A percentile compares a stretch with the other conserved stretches of the same genome.
Conservation (phyloP, 805 yeast species). For the Zygoascus ofunaensis region DNA sequence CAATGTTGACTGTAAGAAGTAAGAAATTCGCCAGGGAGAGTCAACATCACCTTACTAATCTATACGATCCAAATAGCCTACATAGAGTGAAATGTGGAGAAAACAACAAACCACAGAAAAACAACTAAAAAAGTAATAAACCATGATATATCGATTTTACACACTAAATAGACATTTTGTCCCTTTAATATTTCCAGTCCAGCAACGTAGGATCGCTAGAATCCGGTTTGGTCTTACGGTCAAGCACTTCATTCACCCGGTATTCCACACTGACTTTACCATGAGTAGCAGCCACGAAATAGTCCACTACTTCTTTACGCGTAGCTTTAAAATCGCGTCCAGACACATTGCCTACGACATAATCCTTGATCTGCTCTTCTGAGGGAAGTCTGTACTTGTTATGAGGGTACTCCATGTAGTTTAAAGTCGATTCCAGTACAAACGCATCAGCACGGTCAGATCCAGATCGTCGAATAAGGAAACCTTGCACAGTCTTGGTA, state of each 20-base stretch:
- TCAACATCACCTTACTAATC: too few relatives aligned
- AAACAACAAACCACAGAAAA: too few relatives aligned
- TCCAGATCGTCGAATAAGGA: slow-evolving; percentile 19
- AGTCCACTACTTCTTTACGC: slow-evolving; percentile 53
- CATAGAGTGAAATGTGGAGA: too few relatives aligned
- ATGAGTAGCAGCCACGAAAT: slow-evolving; percentile 44
- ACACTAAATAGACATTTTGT: too few relatives aligned
- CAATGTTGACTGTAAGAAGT: too few relatives aligned
- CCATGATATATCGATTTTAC: too few relatives aligned
- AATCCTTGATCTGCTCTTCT: slow-evolving; percentile 52
- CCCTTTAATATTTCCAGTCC: slow-evolving; percentile 42
- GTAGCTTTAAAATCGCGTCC: slow-evolving; percentile 63
- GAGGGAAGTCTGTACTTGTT: slow-evolving; percentile 68
- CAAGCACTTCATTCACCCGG: slow-evolving; percentile 52
- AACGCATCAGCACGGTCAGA: slow-evolving; percentile 25
- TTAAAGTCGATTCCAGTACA: slow-evolving; percentile 32
- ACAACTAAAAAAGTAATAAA: too few relatives aligned
- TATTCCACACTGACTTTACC: slow-evolving; percentile 48
- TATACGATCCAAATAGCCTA: too few relatives aligned
- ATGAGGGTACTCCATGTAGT: slow-evolving; percentile 45
- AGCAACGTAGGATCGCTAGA: slow-evolving; percentile 34
- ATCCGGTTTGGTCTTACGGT: slow-evolving; percentile 44
- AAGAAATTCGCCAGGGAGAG: too few relatives aligned
- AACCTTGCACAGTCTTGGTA: slow-evolving; percentile 20
- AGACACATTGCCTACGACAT: slow-evolving; percentile 61